These are phyloP conservation scores for Peterozyma xylosa DNA, from an alignment of 805 yeast species.

Conservation along the genomic window DNA sequence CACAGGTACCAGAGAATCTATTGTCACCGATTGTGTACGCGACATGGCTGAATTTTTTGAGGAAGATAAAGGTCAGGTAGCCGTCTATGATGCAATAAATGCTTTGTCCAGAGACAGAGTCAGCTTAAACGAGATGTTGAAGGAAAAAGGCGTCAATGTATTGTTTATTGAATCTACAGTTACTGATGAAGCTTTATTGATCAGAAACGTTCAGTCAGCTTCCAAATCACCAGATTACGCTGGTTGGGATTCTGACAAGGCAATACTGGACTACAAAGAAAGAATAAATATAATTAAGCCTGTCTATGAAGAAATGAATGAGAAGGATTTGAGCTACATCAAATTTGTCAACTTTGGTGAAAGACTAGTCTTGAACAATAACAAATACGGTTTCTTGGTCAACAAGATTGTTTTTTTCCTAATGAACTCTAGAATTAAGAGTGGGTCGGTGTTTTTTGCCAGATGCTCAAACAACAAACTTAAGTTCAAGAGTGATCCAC, in stretches of 20 bases:
- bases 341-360: slow-evolving; percentile 91
- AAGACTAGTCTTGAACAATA: slow-evolving; percentile 67
- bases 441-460: slow-evolving; percentile 91
- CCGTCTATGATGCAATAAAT: slow-evolving; percentile 93
- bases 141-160: slow-evolving; percentile 57
- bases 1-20: slow-evolving; percentile 39
- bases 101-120: slow-evolving; percentile 65
- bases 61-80: slow-evolving; percentile 83
- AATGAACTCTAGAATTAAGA: slow-evolving; percentile 82
- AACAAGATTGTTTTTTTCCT: slow-evolving; percentile 88
- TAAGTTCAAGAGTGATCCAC: slow-evolving; percentile 70
- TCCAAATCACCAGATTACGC: slow-evolving; percentile 80
- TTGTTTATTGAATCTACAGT: slow-evolving; percentile 84
- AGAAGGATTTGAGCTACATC: slow-evolving; percentile 59
- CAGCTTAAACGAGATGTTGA: slow-evolving; percentile 47
- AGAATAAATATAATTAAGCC: slow-evolving; percentile 64
- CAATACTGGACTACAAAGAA: slow-evolving; percentile 68
- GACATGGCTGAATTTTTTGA: slow-evolving; percentile 70
- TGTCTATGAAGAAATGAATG: slow-evolving; percentile 66
- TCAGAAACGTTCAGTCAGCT: slow-evolving; percentile 78
- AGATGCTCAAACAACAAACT: slow-evolving; percentile 59
- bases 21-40: slow-evolving; percentile 54
- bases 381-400: slow-evolving; percentile 81
- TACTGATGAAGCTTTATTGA: slow-evolving; percentile 61
- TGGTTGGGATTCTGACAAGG: slow-evolving; percentile 67